phyloP scores from a whole-genome alignment of 352 stramenopile genomes.

The Phytopythium boreale region DNA sequence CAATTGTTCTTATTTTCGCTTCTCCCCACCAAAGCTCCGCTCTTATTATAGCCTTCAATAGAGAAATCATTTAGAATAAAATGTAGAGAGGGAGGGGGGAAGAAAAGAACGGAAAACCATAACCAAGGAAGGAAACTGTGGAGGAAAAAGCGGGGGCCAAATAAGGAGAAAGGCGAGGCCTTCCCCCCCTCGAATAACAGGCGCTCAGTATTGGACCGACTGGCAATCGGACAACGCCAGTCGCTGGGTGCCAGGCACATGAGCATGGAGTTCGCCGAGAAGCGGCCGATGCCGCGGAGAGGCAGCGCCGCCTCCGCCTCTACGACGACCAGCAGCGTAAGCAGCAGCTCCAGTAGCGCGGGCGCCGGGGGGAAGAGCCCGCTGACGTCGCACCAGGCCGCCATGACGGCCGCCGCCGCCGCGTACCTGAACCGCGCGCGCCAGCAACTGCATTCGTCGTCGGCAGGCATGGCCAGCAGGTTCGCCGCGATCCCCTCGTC shows the following conservation, averaged over 20 bases:
- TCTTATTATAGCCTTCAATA: neutral
- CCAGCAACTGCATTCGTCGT: conserved; percentile 10
- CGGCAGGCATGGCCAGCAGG: conserved; percentile 8
- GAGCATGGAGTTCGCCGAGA: neutral
- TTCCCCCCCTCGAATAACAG: neutral
- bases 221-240: neutral
- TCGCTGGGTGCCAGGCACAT: neutral
- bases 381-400: conserved; percentile 6
- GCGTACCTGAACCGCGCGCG: conserved; percentile 7
- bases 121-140: neutral
- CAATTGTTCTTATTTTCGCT: neutral
- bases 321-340: conserved; percentile 6
- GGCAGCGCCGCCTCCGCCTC: conserved; percentile 4
- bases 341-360: conserved; percentile 7
- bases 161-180: neutral
- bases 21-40: neutral
- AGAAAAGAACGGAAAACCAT: neutral
- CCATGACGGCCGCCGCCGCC: conserved; percentile 9
- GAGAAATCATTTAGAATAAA: neutral
- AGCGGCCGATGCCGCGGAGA: conserved; percentile 3
- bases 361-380: conserved; percentile 1
- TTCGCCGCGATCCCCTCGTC: conserved; percentile 6
- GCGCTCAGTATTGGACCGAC: conserved; percentile 4
- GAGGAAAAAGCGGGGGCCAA: neutral
- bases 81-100: neutral